Conservation (phyloP, 495 filamentous ascomycete species). For the Neurospora tetrasperma region DNA sequence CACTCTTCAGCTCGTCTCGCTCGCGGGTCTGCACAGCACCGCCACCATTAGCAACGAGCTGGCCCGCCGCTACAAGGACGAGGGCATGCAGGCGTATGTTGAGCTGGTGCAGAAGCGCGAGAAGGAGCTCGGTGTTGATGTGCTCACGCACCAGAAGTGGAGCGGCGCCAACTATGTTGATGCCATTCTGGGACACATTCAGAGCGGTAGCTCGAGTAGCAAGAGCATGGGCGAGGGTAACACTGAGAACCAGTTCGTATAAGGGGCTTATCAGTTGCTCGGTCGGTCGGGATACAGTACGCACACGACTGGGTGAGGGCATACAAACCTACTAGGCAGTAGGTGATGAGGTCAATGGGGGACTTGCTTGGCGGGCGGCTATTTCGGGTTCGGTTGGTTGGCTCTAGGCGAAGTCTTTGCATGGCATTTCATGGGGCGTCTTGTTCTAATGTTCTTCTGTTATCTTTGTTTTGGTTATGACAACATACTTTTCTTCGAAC, state of each 20-base stretch:
- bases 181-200: conserved; percentile 82
- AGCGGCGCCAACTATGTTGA: conserved; percentile 89
- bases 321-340: neutral
- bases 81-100: conserved; percentile 95
- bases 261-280: neutral
- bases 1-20: conserved; percentile 82
- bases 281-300: neutral
- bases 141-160: conserved; percentile 98
- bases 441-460: neutral
- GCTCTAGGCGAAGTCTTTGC: neutral
- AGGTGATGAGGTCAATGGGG: neutral
- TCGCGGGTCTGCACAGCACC: conserved; percentile 83
- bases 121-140: conserved; percentile 88
- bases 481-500: neutral
- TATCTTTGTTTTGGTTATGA: neutral
- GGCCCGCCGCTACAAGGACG: conserved; percentile 67
- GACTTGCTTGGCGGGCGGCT: neutral
- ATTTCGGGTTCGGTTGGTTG: neutral
- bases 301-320: neutral
- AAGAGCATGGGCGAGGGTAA: conserved; percentile 80
- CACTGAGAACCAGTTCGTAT: conserved; percentile 53
- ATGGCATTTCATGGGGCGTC: neutral
- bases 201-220: conserved; percentile 76
- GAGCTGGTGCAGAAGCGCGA: conserved; percentile 78
- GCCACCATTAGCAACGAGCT: conserved; percentile 83